Evolutionary conservation across 179 eudicot genomes (phyloP), one percentile per base, ranked within the genome.

Genomic region (Drosera spatulata): DNA sequence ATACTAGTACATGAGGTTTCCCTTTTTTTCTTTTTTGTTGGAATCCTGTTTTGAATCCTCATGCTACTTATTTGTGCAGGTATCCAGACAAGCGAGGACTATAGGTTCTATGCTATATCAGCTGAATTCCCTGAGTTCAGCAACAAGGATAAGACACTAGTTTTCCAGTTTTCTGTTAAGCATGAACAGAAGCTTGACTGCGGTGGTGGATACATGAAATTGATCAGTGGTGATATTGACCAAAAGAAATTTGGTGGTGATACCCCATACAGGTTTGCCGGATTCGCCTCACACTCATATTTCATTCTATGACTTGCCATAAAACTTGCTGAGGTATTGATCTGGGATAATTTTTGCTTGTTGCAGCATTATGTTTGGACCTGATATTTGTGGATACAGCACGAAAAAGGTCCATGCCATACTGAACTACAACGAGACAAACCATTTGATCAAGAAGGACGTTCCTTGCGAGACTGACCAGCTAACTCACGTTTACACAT

Each of bases 191-290:
- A 88, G 66, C 96, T 91, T 59, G 98, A 91, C 60, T 91, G 98
- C 67, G 98, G 98, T 75, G 98, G 98, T 71, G 98, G 98, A 61
- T 91, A 91, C 84, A 91, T 91, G 95, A 91, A 91, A 76, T 74
- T 91, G 71, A 82, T 91, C 56, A 85, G 96, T 64, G 88, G 87
- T 67, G 86, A 84, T 0, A 66, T 84, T 37, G 95, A 91, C 72
- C 96, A 88, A 66, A 91, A 85, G 79, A 84, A 84, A 67, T 88
- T 91, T 56, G 96, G 98, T 47, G 98, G 95, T 42, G 98, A 91
- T 56, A 82, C 98, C 41, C 91, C 96, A 9, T 91, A 88, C 79
- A 91, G 97, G 97, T 91, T 57, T 55, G 52, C 14, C 53, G 14
- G 33, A 37, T 5, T 43, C 5, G 10, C 43, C 22, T 10, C 6